Conservation (phyloP, 176 grass and related monocot genomes). For the Thalia dealbata region DNA sequence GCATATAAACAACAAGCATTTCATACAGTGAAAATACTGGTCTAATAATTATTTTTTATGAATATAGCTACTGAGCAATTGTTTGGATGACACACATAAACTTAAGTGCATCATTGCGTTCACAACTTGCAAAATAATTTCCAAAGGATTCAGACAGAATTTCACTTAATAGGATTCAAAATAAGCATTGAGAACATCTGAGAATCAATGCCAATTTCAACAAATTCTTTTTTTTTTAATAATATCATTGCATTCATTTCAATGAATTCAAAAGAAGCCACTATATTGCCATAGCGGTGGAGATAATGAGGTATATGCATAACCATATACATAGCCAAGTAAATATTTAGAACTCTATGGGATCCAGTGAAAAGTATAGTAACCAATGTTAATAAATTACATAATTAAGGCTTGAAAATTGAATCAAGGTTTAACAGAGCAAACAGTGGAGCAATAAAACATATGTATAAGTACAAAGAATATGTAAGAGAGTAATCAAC, state of each 20-base stretch:
- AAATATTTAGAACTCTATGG: not conserved
- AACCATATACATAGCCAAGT: not conserved
- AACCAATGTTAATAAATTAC: not conserved
- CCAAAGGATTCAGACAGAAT: too few relatives aligned
- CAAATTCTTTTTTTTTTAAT: too few relatives aligned
- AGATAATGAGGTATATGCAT: not conserved
- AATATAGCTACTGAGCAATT: not conserved
- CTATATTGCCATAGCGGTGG: not conserved
- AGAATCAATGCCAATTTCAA: not conserved
- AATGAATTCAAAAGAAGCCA: not conserved
- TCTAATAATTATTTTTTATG: not conserved
- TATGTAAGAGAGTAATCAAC: not conserved
- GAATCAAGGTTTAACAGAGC: not conserved
- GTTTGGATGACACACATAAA: not conserved
- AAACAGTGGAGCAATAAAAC: not conserved
- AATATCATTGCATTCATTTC: not conserved
- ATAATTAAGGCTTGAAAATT: not conserved
- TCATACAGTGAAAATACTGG: not conserved
- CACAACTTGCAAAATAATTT: not conserved
- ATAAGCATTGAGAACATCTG: not conserved
- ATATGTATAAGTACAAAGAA: not conserved
- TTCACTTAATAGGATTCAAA: too few relatives aligned
- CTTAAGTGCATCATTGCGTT: not conserved
- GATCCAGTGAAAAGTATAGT: not conserved
- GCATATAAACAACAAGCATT: not conserved